Conservation (phyloP, 2,329 filamentous ascomycete species). For the Rhynchosporium graminicola region DNA sequence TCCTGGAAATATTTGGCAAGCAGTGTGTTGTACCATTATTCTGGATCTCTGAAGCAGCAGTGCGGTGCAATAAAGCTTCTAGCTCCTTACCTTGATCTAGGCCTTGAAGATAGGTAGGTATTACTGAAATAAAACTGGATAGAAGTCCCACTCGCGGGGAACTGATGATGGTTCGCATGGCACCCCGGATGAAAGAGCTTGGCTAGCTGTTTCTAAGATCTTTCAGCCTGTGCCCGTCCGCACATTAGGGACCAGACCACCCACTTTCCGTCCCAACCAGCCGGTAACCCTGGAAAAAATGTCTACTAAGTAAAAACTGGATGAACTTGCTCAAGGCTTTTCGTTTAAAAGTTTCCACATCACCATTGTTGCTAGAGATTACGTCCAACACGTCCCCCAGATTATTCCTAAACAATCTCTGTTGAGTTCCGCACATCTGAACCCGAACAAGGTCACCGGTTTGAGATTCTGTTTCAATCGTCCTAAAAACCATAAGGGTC, state of each 20-base stretch:
- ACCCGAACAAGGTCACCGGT: no score
- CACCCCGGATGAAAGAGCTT: neutral
- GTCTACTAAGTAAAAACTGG: no score
- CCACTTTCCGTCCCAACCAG: conserved; percentile 6
- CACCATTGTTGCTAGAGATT: no score
- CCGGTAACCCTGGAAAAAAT: conserved; percentile 1
- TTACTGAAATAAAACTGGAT: neutral
- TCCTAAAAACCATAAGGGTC: no score
- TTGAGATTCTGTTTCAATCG: no score
- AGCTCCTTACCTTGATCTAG: neutral
- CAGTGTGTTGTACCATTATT: neutral
- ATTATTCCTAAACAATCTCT: no score
- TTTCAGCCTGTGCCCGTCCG: neutral
- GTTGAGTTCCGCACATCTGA: no score
- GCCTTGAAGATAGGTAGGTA: neutral
- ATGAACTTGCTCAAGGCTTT: no score
- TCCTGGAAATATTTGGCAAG: neutral
- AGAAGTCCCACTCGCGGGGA: neutral
- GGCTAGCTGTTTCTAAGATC: neutral
- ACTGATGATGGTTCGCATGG: neutral
- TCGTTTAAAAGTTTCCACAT: no score
- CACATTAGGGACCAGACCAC: neutral
- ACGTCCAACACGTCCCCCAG: no score
- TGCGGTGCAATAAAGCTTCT: neutral
- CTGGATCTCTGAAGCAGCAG: neutral